Conservation (phyloP, 352 stramenopile genomes). For the Hyaloperonospora brassicae region DNA sequence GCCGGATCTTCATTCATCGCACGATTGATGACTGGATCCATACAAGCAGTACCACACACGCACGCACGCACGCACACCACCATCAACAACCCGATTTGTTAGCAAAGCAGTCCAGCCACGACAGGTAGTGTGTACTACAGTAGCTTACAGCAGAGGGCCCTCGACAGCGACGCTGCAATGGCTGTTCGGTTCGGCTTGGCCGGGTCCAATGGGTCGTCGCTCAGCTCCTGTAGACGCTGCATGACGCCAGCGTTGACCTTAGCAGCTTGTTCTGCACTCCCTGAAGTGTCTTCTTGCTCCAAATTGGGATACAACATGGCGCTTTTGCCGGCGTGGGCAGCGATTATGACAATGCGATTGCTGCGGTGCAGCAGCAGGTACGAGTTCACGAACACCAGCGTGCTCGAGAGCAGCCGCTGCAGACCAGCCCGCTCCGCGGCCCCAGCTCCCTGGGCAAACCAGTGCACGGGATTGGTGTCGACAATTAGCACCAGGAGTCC, state of each 20-base stretch:
- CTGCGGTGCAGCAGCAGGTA: conserved; percentile 81
- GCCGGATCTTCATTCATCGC: conserved; percentile 73
- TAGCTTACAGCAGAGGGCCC: conserved; percentile 70
- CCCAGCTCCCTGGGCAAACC: conserved; percentile 39
- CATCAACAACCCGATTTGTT: not conserved
- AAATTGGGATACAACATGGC: conserved; percentile 73
- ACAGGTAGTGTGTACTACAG: not conserved
- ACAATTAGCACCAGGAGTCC: conserved; percentile 72
- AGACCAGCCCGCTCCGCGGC: conserved; percentile 25
- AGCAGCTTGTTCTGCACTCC: conserved; percentile 57
- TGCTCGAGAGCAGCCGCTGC: conserved; percentile 65
- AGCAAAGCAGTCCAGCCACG: not conserved
- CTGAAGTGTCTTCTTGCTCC: conserved; percentile 54
- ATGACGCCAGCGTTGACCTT: conserved; percentile 70
- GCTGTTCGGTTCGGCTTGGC: conserved; percentile 54
- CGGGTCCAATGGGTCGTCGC: conserved; percentile 36
- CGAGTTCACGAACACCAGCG: conserved; percentile 81
- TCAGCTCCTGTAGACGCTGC: conserved; percentile 55
- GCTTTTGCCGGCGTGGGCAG: conserved; percentile 57
- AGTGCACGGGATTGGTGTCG: conserved; percentile 72
- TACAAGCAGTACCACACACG: conserved; percentile 1
- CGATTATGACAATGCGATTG: conserved; percentile 81
- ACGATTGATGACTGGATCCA: conserved; percentile 71
- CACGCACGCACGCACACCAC: conserved; percentile 1
- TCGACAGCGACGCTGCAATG: conserved; percentile 70